Evolutionary conservation across 176 grass and related monocot genomes (phyloP).

Genomic region (Echinochloa phyllopogon): DNA sequence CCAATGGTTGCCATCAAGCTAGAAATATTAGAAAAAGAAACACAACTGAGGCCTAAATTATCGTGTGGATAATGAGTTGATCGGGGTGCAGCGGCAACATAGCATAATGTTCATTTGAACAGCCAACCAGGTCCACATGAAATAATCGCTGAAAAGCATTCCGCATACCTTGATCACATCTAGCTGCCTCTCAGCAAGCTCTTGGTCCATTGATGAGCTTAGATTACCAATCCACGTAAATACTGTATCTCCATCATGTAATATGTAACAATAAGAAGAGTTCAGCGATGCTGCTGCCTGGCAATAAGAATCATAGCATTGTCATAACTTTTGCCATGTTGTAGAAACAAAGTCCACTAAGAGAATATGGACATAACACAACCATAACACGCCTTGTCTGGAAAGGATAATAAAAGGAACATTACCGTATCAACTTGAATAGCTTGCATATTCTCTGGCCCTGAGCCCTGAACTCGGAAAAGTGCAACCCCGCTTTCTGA

Average conservation of each 20-base stretch:
- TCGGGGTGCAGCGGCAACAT: neutral
- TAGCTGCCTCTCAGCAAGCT: conserved; percentile 92
- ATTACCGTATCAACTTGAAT: conserved; percentile 98
- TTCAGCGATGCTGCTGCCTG: conserved; percentile 92
- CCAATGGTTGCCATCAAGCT: conserved; percentile 31
- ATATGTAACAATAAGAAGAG: conserved; percentile 96
- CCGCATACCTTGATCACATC: conserved; percentile 91
- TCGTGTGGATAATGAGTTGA: conserved; percentile 23
- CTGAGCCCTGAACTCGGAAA: conserved; percentile 92
- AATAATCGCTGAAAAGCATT: conserved; percentile 39
- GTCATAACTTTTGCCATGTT: conserved; percentile 6
- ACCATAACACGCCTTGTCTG: conserved; percentile 21
- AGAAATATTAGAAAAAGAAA: conserved; percentile 5
- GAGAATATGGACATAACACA: conserved; percentile 29
- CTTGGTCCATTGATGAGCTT: conserved; percentile 88
- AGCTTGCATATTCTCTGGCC: conserved; percentile 99
- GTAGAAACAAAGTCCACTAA: conserved; percentile 11
- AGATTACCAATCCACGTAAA: conserved; percentile 97
- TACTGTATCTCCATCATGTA: conserved; percentile 84
- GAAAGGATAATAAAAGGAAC: conserved; percentile 33
- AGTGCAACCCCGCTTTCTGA: conserved; percentile 88
- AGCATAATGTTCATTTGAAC: conserved; percentile 25
- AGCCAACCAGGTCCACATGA: conserved; percentile 11
- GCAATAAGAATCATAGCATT: conserved; percentile 45
- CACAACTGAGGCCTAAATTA: conserved; percentile 10